Evolutionary conservation across 1,139 yeast genomes (phyloP), one percentile per base, ranked within the genome.

Genomic region (Magnusiomyces suaveolens): DNA sequence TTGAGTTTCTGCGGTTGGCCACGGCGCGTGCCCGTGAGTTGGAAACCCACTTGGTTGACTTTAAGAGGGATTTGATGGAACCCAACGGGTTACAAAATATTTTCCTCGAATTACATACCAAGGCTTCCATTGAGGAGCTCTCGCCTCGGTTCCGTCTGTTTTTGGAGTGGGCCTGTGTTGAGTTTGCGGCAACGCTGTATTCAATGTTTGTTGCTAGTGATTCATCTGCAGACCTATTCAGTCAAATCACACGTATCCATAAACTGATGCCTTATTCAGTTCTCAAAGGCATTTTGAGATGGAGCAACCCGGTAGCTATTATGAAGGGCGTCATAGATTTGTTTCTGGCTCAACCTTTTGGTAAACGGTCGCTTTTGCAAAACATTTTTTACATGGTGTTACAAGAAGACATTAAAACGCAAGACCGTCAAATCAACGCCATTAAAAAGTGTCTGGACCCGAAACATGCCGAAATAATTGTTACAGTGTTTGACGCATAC

Each of bases 281-380:
- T 50, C 79, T 89, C 67, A 82, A 83, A 52, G 87, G 87, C 20
- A 83, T 90, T 36, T 69, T 90, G 60, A 77, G 81, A 62, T 82
- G 83, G 60, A 87, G 97, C 1, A 90, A 90, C 65, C 97, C 97
- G 2, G 81, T 88, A 69, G 80, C 85, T 52, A 82, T 90, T 44
- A 80, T 87, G 71, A 84, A 89, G 56, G 81, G 85, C 26, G 57
- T 89, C 63, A 76, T 89, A 36, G 96, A 88, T 63, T 67, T 90
- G 56, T 80, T 90, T 59, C 78, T 90, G 68, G 86, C 89, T 23
- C 88, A 84, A 62, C 83, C 95, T 38, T 81, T 83, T 57, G 87
- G 87, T 12, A 78, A 81, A 46, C 79, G 79, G 57, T 81, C 95
- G 1, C 69, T 90, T 32, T 72, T 92, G 52, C 88, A 83, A 57